These are phyloP conservation scores for Oryza glaberrima DNA, from an alignment of 176 grass and related monocot genomes.

Conservation along the genomic window DNA sequence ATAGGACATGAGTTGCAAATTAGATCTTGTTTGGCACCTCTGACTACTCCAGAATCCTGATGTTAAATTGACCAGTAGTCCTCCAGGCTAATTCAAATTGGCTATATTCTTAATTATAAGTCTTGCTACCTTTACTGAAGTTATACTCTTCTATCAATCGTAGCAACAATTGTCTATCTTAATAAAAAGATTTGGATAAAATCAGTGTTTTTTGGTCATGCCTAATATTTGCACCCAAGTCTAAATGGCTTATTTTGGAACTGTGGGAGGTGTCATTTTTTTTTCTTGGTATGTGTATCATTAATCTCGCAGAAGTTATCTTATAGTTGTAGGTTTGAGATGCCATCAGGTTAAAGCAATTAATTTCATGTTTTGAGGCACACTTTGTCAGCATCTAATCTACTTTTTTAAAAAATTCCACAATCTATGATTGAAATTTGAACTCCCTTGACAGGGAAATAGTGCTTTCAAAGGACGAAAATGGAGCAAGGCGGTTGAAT, in stretches of 20 bases:
- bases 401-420: not conserved
- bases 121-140: slow-evolving; percentile 22
- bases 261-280: not conserved
- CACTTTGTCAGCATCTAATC: not conserved
- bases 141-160: not conserved
- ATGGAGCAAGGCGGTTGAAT: slow-evolving; percentile 82
- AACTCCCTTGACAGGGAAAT: slow-evolving; percentile 72
- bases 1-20: slow-evolving; percentile 18
- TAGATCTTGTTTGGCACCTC: slow-evolving; percentile 4
- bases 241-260: slow-evolving; percentile 11
- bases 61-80: slow-evolving; percentile 15
- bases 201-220: not conserved
- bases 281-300: not conserved
- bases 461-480: slow-evolving; percentile 76
- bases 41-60: not conserved
- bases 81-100: slow-evolving; percentile 24
- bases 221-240: not conserved
- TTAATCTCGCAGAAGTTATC: slow-evolving; percentile 13
- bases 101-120: not conserved
- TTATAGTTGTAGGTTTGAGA: not conserved
- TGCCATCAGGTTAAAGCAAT: not conserved
- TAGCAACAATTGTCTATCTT: not conserved
- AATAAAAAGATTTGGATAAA: slow-evolving; percentile 10
- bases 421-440: not conserved
- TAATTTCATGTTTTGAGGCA: not conserved